Evolutionary conservation across 495 filamentous ascomycete genomes (phyloP).

Genomic region (Penicillium canariense): DNA sequence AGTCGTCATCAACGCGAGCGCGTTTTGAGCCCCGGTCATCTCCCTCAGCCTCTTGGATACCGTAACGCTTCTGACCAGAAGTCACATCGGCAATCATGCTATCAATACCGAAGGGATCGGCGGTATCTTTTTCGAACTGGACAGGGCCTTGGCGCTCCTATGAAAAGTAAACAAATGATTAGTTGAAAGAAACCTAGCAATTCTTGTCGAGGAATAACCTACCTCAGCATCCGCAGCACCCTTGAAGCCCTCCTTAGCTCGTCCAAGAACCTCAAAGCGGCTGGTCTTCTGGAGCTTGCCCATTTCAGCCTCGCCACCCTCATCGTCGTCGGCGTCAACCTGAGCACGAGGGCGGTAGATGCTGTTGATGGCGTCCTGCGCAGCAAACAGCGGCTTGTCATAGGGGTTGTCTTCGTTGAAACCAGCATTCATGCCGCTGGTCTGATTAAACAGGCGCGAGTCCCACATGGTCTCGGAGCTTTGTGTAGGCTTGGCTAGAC

Average conservation of each 20-base stretch:
- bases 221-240: constrained; percentile 86
- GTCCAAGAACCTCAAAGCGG: constrained; percentile 84
- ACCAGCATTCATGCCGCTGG: constrained; percentile 79
- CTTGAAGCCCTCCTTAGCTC: constrained; percentile 82
- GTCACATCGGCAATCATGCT: constrained; percentile 84
- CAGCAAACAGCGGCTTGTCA: constrained; percentile 95
- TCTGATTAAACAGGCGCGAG: constrained; percentile 92
- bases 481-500: constrained; percentile 90
- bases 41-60: constrained; percentile 69
- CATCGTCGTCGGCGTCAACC: constrained; percentile 69
- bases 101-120: constrained; percentile 89
- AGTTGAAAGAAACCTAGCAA: not conserved
- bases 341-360: constrained; percentile 84
- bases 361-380: constrained; percentile 90
- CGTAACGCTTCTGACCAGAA: constrained; percentile 73
- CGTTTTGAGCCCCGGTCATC: constrained; percentile 66
- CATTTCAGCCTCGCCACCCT: constrained; percentile 79
- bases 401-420: constrained; percentile 99
- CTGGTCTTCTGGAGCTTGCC: constrained; percentile 79
- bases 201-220: constrained; percentile 28
- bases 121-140: constrained; percentile 92
- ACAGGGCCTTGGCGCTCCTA: constrained; percentile 84
- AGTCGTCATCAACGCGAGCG: constrained; percentile 76
- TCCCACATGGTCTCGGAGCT: constrained; percentile 93
- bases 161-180: constrained; percentile 1